A percentile compares a stretch with the other conserved stretches of the same genome.
Conservation (phyloP, 2,329 filamentous ascomycete species). For the Tolypocladium ophioglossoides region DNA sequence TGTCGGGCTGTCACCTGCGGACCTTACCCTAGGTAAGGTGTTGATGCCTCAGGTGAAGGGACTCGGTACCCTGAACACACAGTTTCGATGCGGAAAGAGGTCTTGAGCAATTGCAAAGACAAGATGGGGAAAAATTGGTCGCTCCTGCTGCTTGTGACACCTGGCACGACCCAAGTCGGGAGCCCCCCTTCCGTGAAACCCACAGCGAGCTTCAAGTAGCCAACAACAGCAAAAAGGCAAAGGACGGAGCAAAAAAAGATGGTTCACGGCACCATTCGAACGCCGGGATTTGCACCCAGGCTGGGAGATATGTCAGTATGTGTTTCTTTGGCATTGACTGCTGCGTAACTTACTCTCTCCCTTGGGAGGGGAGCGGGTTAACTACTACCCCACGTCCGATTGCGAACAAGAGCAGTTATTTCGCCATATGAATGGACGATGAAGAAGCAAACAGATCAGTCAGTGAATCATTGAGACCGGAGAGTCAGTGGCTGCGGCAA, state of each 20-base stretch:
- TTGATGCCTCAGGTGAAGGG: not conserved
- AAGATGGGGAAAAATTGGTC: not conserved
- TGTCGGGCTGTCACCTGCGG: not conserved
- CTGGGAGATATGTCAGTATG: conserved; percentile 4
- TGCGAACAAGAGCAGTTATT: not conserved
- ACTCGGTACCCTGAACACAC: no score
- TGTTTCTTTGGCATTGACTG: not conserved
- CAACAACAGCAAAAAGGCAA: not conserved
- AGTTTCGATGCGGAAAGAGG: not conserved
- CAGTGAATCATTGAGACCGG: not conserved
- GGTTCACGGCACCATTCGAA: conserved; percentile 8
- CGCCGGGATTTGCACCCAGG: conserved; percentile 15
- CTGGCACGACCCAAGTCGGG: not conserved
- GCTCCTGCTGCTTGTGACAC: not conserved
- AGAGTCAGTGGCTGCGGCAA: not conserved
- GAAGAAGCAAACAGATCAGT: not conserved
- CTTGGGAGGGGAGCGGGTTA: conserved; percentile 15
- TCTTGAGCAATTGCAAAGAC: not conserved
- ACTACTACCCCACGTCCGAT: conserved; percentile 15
- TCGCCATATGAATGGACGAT: not conserved
- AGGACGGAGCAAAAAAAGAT: conserved; percentile 6
- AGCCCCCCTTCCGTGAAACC: not conserved
- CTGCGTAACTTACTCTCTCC: conserved; percentile 13
- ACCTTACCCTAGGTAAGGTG: not conserved
- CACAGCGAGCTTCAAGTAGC: not conserved